Base-by-base conservation (phyloP, 2,329 filamentous ascomycete species). In the Magnaporthales sp. region DNA sequence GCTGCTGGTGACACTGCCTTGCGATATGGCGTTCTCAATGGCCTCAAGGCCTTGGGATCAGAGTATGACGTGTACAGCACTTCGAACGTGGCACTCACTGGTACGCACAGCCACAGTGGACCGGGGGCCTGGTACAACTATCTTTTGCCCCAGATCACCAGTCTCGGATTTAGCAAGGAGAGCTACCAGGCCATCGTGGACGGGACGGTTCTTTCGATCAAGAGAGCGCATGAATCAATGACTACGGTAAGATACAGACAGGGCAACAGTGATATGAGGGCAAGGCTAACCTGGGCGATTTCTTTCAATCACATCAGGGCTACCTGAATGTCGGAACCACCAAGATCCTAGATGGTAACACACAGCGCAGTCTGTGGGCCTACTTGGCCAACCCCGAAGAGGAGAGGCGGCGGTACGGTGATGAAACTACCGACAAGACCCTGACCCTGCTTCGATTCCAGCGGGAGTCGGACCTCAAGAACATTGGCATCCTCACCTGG, bases 81-180 rank as follows among this genome's bases (percentile, higher is more conserved):
- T 72, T 84, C 91, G 71, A 98, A 97, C 73, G 79, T 97, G 46
- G 94, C 94, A 38, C 85, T 98, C 26, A 96, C 92, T 0, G 94
- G 93, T 66, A 98, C 94, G 0, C 94, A 98, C 76, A 95, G 91
- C 29, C 94, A 98, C 78, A 89, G 93, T 27, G 94, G 93, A 0
- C 93, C 94, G 0, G 94, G 91, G 2, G 94, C 91, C 6, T 98
- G 93, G 92, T 83, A 96, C 75, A 98, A 98, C 78, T 98, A 97
- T 74, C 84, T 98, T 10, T 82, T 97, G 6, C 94, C 93, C 8
- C 93, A 97, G 74, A 90, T 98, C 70, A 95, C 94, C 0, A 93
- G 89, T 73, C 84, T 90, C 67, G 94, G 94, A 0, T 97, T 97
- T 72, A 85, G 92, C 77, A 87, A 88, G 73, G 91, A 96, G 76